Base-by-base conservation (phyloP, 1,284 basidiomycete species). In the Trametes versicolor region DNA sequence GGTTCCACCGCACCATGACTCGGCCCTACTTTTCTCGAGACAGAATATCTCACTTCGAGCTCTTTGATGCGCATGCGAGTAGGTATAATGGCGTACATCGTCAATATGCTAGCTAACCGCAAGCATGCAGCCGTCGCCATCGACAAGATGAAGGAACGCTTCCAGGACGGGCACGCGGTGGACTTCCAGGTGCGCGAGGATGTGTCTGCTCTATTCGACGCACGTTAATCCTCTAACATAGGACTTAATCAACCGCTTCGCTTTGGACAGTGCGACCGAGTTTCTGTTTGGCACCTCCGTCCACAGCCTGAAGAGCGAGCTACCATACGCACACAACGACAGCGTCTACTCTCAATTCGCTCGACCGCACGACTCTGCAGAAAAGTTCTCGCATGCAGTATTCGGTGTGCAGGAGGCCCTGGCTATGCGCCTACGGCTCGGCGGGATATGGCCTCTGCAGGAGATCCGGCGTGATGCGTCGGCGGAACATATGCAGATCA, bases 221-320 rank as follows among this genome's bases (percentile, higher is more conserved):
- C 3, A 9, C 32, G 4, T 34, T 12, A 19, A 12, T 32, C 29
- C 29, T 32, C n/a, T n/a, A n/a, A 32, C 8, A 19, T 55, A 77
- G 72, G 79, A 81, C 61, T 61, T 78, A 23, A 67, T 78, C 43
- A 70, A 76, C 12, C 72, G 80, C 12, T 80, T 82, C 68, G 81
- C 80, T 0, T 72, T 82, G 43, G 80, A 81, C 65, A 74, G 75
- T 34, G 79, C 81, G 0, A 78, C 79, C 4, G 80, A 81, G 55
- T 82, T 82, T 66, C 76, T 83, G 54, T 82, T 83, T 66, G 79
- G 77, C 15, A 64, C 66, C n/a, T 74, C 75, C 58, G 77, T 81
- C n/a, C 58, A 77, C 63, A 76, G 75, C 34, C 74, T 83, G 29
- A 43, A 62, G 19, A 71, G 68, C 19, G 62, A 67, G 12, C 70